Percentiles rank a stretch among this genome's conserved stretches.
These are phyloP conservation scores for Pezicula neosporulosa DNA, from an alignment of 2,329 filamentous ascomycete genomes.

Conservation along the genomic window DNA sequence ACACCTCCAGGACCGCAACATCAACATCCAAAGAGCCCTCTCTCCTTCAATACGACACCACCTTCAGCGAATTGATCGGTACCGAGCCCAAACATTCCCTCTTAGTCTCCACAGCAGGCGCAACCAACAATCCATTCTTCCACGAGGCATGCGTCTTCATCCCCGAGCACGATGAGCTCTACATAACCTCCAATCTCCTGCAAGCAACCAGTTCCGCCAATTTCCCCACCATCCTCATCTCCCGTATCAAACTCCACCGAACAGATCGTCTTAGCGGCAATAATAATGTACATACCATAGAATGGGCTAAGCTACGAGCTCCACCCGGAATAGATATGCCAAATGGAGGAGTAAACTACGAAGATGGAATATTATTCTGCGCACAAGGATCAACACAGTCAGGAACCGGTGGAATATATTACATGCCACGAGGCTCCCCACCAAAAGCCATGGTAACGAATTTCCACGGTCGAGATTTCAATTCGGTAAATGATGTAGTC, in stretches of 20 bases:
- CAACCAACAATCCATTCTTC: constrained; percentile 42
- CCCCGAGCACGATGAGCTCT: constrained; percentile 37
- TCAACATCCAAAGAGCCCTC: constrained; percentile 24
- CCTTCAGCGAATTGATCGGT: constrained; percentile 33
- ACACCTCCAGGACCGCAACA: constrained; percentile 10
- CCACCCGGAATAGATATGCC: constrained; percentile 42
- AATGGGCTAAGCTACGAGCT: constrained; percentile 30
- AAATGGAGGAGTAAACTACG: constrained; percentile 37
- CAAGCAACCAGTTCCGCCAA: constrained; percentile 32
- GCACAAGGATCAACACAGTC: constrained; percentile 31
- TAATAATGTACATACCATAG: constrained; percentile 27
- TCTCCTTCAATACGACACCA: constrained; percentile 34
- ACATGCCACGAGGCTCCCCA: constrained; percentile 19
- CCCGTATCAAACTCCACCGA: constrained; percentile 33
- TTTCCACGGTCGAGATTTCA: constrained; percentile 43
- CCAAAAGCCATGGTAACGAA: constrained; percentile 33
- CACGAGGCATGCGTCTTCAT: constrained; percentile 41
- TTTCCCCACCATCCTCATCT: constrained; percentile 42
- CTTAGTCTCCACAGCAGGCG: constrained; percentile 36
- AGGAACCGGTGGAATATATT: constrained; percentile 24
- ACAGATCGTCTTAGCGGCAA: constrained; percentile 13
- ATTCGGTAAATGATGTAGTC: constrained; percentile 41
- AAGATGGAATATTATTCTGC: constrained; percentile 37
- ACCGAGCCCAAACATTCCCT: constrained; percentile 33
- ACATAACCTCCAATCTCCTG: constrained; percentile 41